These are phyloP conservation scores for Actinomortierella wolfii DNA, from an alignment of 371 early-diverging fungal genomes.

Conservation along the genomic window DNA sequence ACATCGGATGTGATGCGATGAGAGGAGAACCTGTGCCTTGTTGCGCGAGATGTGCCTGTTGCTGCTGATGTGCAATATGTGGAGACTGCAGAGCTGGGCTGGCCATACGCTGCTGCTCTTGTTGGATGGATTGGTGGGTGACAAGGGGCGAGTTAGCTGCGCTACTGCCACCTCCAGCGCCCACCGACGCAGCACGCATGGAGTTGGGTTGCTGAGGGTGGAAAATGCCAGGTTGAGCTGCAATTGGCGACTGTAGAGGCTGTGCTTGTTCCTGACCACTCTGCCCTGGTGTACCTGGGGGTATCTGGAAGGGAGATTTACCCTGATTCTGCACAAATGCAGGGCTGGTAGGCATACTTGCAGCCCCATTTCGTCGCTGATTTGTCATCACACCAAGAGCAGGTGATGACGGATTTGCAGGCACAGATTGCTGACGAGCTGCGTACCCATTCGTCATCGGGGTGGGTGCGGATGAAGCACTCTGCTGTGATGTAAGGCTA, in stretches of 20 bases:
- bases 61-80: neutral
- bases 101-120: constrained; percentile 17
- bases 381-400: constrained; percentile 8
- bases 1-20: constrained; percentile 8
- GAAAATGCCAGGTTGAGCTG: no score
- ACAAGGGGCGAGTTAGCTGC: constrained; percentile 26
- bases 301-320: constrained; percentile 12
- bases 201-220: no score
- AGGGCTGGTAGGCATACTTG: constrained; percentile 22
- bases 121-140: constrained; percentile 24
- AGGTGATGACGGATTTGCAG: constrained; percentile 11
- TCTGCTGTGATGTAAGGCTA: no score
- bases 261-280: neutral
- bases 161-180: no score
- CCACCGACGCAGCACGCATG: no score
- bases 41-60: constrained; percentile 4
- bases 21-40: constrained; percentile 6
- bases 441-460: no score
- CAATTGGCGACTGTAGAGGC: no score
- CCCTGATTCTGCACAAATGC: constrained; percentile 24
- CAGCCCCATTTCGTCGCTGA: constrained; percentile 10
- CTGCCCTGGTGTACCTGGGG: constrained; percentile 22
- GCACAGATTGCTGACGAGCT: no score
- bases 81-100: constrained; percentile 14
- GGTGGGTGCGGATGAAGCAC: no score